Base-by-base conservation (phyloP, 805 yeast species). In the Wickerhamomyces chambardii region DNA sequence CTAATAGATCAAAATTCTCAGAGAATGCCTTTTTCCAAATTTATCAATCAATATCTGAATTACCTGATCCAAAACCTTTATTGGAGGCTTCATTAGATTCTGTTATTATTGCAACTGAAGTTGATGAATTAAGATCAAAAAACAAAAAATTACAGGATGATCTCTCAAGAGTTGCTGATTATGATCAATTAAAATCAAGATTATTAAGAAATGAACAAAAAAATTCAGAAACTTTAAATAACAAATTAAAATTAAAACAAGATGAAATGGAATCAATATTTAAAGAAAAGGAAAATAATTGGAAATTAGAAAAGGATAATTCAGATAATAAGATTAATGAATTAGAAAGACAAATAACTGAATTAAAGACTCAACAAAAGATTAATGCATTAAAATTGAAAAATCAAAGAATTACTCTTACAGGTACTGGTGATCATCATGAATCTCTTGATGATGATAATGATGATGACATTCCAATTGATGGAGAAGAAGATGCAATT, bases 41-140 rank as follows among this genome's bases (percentile, higher is more conserved):
- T 17, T 90, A 90, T 61, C 65, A 84, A 37, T 65, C 75, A 14
- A 61, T 90, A 5, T 84, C 87, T 5, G 95, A 89, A 54, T 89
- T 94, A 0, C 97, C 97, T 0, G 97, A 90, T 59, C 97, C 97
- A 1, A 74, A 70, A 41, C 94, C 95, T 5, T 56, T 89, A 29
- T 60, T 90, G 38, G 83, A 82, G 46, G 69, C 76, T 28, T 74
- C 89, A 2, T 52, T 83, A 19, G 84, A 78, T 33, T 72, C 84
- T 5, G 73, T 81, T 7, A 56, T 68, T 4, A 69, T 72, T 15
- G 63, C 69, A 1, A 63, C 69, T 16, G 85, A 83, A 35, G 59
- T 70, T 6, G 69, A 66, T 4, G 56, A 57, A 9, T 56, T 83
- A 33, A 67, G 68, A 38, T 59, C 62, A 17, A 84, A 83, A 44